Percentiles rank a stretch among this genome's conserved stretches.
These are phyloP conservation scores for Yamadazyma takamatsuzukensis DNA, from an alignment of 805 yeast species.

Conservation along the genomic window DNA sequence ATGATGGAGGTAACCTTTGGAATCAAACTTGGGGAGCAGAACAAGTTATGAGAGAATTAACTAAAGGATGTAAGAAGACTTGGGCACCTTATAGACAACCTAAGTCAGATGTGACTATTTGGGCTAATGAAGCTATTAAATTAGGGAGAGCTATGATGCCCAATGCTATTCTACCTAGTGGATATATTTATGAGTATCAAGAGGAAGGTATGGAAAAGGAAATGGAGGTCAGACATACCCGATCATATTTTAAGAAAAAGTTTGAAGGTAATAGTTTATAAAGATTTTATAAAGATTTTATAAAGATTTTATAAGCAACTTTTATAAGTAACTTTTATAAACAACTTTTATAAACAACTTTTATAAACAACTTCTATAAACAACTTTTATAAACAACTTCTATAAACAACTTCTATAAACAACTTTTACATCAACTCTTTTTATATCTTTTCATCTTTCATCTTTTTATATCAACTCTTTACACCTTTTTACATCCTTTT, in stretches of 20 bases:
- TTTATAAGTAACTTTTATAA: no score
- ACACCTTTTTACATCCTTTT: no score
- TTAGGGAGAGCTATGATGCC: slow-evolving; percentile 64
- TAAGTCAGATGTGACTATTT: slow-evolving; percentile 46
- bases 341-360: no score
- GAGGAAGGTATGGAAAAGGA: slow-evolving; percentile 18
- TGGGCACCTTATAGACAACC: slow-evolving; percentile 62
- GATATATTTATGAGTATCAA: slow-evolving; percentile 29
- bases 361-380: no score
- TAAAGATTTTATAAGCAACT: no score
- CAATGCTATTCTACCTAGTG: slow-evolving; percentile 37
- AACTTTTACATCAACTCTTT: no score
- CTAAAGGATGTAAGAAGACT: slow-evolving; percentile 62
- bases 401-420: no score
- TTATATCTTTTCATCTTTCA: no score
- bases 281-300: no score
- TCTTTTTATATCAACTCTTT: no score
- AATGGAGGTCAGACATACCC: slow-evolving; percentile 35
- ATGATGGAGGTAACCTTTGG: slow-evolving; percentile 40
- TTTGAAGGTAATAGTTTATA: slow-evolving; percentile 1
- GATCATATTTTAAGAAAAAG: slow-evolving; percentile 33
- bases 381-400: no score
- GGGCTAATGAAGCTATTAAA: slow-evolving; percentile 64
- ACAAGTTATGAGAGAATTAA: slow-evolving; percentile 60
- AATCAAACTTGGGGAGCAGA: slow-evolving; percentile 61